Evolutionary conservation across 140 eudicot genomes (phyloP), one percentile per base, ranked within the genome.

Genomic region (Ambrosia hybrid): DNA sequence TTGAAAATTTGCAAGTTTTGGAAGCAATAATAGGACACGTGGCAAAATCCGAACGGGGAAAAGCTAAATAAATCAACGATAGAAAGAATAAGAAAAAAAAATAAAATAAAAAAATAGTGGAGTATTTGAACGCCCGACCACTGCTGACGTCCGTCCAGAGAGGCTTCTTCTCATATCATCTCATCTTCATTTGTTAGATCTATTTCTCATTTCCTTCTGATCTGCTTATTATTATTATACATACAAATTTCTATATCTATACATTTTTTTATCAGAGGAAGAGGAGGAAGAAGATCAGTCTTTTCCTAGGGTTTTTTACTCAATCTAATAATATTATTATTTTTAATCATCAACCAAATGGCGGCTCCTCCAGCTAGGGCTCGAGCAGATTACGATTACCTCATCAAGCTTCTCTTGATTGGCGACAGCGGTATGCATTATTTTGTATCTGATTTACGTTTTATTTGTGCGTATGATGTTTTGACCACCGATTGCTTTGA

Each of bases 341-440:
- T 68, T 65, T 57, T 1, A 55, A 71, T 78, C 74, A 56, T 30
- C 34, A 66, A 6, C 51, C 69, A 57, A 57, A 84, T 84, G 85
- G 85, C 88, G 53, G 88, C 85, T 80, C 83, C 88, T 77, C 88
- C 88, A 30, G 76, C 83, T 72, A 84, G 88, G 64, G 85, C 85
- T 45, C 80, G 85, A 77, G 85, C 88, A 17, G 88, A 77, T 78
- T 84, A 84, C 67, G 88, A 84, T 77, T 80, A 79, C 57, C 78
- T 77, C 43, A 78, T 82, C 30, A 86, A 86, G 73, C 80, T 86
- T 45, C 91, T 86, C 16, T 71, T 86, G 67, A 86, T 86, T 39
- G 88, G 88, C 38, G 91, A 86, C n/a, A 86, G 91, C 76, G 91
- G 91, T 85, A 78, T 60, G 81, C 73, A 65, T 67, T 72, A 14